These are phyloP conservation scores for Mortierella sp. DNA, from an alignment of 371 early-diverging fungal genomes.

Conservation along the genomic window DNA sequence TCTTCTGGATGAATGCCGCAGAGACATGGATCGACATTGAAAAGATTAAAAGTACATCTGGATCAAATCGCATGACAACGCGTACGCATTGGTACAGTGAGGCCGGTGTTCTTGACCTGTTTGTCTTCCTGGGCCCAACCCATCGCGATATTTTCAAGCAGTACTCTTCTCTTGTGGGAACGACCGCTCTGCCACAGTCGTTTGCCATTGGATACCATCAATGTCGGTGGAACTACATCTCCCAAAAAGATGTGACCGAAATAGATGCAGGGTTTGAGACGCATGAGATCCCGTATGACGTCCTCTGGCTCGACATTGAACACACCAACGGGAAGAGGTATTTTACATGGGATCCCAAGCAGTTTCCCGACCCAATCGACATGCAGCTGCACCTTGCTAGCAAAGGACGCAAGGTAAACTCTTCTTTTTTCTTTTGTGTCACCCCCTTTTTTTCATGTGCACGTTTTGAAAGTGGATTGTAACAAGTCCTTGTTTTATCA, in stretches of 20 bases:
- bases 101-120: conserved; percentile 91
- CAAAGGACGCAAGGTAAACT: conserved; percentile 81
- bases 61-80: conserved; percentile 59
- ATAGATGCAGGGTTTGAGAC: conserved; percentile 88
- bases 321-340: conserved; percentile 93
- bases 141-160: conserved; percentile 79
- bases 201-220: conserved; percentile 96
- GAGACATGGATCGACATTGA: conserved; percentile 98
- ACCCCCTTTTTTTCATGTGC: neutral
- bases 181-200: conserved; percentile 86
- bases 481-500: neutral
- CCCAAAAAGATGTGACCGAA: conserved; percentile 84
- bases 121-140: conserved; percentile 88
- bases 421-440: neutral
- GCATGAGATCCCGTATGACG: conserved; percentile 92
- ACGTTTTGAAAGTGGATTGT: neutral
- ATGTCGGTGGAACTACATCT: conserved; percentile 95
- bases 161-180: conserved; percentile 85
- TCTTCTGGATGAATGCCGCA: conserved; percentile 94
- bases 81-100: conserved; percentile 96
- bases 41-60: conserved; percentile 58
- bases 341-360: conserved; percentile 89
- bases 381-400: conserved; percentile 85
- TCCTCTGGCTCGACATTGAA: conserved; percentile 96
- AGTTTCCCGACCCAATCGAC: conserved; percentile 89